Conservation (phyloP, 345 rosid species). For the Firmiana major region DNA sequence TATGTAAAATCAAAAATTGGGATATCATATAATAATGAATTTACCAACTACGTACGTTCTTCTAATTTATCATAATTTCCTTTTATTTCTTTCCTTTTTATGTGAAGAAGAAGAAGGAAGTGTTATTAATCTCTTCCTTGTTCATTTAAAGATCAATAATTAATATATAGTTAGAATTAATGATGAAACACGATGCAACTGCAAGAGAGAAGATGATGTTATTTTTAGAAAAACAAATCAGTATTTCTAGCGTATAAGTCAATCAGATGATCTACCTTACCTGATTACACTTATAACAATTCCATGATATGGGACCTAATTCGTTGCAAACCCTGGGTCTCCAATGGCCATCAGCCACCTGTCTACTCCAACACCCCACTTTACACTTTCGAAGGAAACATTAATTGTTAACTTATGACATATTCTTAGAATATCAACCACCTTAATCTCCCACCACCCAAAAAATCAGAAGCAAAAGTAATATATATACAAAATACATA, state of each 20-base stretch:
- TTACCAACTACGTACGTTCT: too few relatives aligned
- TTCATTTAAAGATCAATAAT: too few relatives aligned
- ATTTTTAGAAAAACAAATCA: neutral
- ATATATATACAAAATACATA: too few relatives aligned
- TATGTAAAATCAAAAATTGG: too few relatives aligned
- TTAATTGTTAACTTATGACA: neutral
- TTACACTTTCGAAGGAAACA: neutral
- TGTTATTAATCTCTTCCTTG: neutral
- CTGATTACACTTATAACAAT: neutral
- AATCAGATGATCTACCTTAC: slow-evolving; percentile 11
- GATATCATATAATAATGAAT: too few relatives aligned
- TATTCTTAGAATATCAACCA: neutral
- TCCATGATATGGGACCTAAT: neutral
- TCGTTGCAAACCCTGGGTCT: neutral
- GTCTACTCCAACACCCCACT: neutral
- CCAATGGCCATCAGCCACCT: neutral
- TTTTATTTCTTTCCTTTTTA: neutral
- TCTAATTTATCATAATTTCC: too few relatives aligned
- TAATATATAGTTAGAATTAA: too few relatives aligned
- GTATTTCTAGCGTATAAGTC: neutral
- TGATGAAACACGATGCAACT: too few relatives aligned
- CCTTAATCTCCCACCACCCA: neutral
- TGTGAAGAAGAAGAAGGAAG: neutral
- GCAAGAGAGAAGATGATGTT: neutral
- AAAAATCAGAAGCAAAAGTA: neutral